Percentiles rank a stretch among this genome's conserved stretches.
Evolutionary conservation across 1,284 basidiomycete species (phyloP).

Genomic region (Pseudozyma flocculosa): DNA sequence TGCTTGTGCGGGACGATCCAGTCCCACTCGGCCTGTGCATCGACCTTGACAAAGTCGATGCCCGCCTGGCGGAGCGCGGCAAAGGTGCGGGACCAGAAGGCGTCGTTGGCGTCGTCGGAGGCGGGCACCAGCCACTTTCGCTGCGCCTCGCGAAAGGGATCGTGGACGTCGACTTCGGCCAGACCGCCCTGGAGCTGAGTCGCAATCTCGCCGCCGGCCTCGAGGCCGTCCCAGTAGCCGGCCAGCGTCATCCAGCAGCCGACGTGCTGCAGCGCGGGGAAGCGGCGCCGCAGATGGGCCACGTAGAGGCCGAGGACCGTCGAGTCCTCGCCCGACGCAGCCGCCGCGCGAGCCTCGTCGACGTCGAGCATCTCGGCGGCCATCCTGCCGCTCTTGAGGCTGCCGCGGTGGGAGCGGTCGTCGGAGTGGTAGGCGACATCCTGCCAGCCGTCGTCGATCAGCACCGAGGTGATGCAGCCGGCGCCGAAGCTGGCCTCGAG

Average conservation of each 20-base stretch:
- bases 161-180: constrained; percentile 7
- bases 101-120: constrained; percentile 20
- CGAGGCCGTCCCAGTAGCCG: constrained; percentile 32
- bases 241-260: constrained; percentile 35
- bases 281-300: constrained; percentile 9
- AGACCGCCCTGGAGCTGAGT: constrained; percentile 13
- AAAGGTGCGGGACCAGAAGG: constrained; percentile 49
- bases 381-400: constrained; percentile 26
- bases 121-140: constrained; percentile 28
- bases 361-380: constrained; percentile 15
- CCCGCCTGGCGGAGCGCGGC: constrained; percentile 36
- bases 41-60: constrained; percentile 55
- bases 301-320: constrained; percentile 15
- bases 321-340: not conserved
- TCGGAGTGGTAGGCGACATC: constrained; percentile 5
- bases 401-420: constrained; percentile 7
- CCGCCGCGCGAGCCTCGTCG: not conserved
- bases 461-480: constrained; percentile 17
- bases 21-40: constrained; percentile 51
- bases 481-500: constrained; percentile 12
- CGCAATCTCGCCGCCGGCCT: constrained; percentile 20
- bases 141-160: constrained; percentile 56
- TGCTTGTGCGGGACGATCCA: constrained; percentile 6
- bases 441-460: constrained; percentile 39
- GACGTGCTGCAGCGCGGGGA: constrained; percentile 19